Evolutionary conservation across 1,139 yeast species (phyloP).

Genomic region (Scheffersomyces stambukii): DNA sequence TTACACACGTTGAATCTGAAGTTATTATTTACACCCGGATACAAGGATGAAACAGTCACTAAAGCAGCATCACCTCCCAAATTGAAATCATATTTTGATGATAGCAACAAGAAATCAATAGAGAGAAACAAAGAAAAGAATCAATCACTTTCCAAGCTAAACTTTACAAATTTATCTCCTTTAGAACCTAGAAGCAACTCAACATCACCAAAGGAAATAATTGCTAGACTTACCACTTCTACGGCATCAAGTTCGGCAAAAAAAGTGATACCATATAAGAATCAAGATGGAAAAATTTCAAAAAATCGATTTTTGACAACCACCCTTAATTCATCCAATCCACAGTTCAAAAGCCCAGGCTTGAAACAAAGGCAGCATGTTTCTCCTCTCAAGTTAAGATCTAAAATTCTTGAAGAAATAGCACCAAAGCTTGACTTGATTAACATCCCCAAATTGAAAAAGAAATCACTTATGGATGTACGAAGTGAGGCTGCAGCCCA

Average conservation of each 20-base stretch:
- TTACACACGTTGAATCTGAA: too few species aligned
- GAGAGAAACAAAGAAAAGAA: too few species aligned
- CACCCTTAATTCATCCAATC: slow-evolving; percentile 20
- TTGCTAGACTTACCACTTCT: slow-evolving; percentile 23
- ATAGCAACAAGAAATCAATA: too few species aligned
- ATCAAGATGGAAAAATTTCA: slow-evolving; percentile 4
- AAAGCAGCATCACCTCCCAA: too few species aligned
- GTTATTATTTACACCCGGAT: too few species aligned
- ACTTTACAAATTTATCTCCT: too few species aligned
- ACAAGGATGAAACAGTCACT: too few species aligned
- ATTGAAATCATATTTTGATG: too few species aligned
- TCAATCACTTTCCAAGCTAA: too few species aligned
- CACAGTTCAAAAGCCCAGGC: slow-evolving; percentile 3
- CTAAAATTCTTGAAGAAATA: slow-evolving; percentile 7
- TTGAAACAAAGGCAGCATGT: too few species aligned
- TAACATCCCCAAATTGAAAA: slow-evolving; percentile 21
- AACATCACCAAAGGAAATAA: not conserved
- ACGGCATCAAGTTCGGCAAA: slow-evolving; percentile 30
- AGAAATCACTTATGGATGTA: slow-evolving; percentile 30
- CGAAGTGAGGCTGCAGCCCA: slow-evolving; percentile 25
- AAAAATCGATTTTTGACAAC: slow-evolving; percentile 35
- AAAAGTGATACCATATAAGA: slow-evolving; percentile 5
- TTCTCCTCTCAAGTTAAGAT: slow-evolving; percentile 5
- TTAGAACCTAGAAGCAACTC: not conserved
- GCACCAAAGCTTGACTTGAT: slow-evolving; percentile 14